A percentile compares a stretch with the other conserved stretches of the same genome.
phyloP scores from a whole-genome alignment of 192 early-diverging fungal genomes.

The Podila epigama region DNA sequence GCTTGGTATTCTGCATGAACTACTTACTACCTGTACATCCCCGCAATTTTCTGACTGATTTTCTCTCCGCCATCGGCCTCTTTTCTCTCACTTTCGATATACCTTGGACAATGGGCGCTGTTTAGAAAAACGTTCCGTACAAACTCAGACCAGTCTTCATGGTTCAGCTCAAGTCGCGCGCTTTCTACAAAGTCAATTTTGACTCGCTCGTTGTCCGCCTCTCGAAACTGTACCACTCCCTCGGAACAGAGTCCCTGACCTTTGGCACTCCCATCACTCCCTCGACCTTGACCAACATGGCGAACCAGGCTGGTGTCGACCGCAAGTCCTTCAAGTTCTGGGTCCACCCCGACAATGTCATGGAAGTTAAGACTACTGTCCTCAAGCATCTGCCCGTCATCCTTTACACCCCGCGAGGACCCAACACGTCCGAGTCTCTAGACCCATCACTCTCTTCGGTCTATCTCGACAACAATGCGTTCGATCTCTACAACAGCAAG shows the following conservation, averaged over 20 bases:
- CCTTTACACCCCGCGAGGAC: conserved; percentile 82
- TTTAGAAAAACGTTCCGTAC: conserved; percentile 57
- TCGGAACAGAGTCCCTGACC: conserved; percentile 36
- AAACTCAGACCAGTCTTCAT: conserved; percentile 80
- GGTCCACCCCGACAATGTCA: conserved; percentile 95
- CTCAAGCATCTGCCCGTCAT: conserved; percentile 91
- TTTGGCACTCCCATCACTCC: conserved; percentile 38
- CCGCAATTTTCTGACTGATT: background rate
- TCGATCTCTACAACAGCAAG: conserved; percentile 89
- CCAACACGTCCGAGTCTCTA: conserved; percentile 59
- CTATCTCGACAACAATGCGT: conserved; percentile 90
- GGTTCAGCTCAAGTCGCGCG: conserved; percentile 81
- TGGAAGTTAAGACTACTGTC: conserved; percentile 92
- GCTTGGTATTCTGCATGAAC: background rate
- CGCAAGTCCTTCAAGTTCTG: conserved; percentile 92
- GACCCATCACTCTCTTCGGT: conserved; percentile 93
- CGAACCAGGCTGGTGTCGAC: conserved; percentile 66
- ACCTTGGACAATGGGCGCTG: background rate
- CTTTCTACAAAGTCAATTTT: conserved; percentile 88
- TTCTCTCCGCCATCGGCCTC: background rate
- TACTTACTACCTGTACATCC: background rate
- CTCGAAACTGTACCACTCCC: conserved; percentile 76
- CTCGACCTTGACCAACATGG: conserved; percentile 37
- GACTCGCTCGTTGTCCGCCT: conserved; percentile 86
- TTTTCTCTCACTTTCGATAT: background rate